Base-by-base conservation (phyloP, 306 rosid genomes). In the Calophaca sinica region DNA sequence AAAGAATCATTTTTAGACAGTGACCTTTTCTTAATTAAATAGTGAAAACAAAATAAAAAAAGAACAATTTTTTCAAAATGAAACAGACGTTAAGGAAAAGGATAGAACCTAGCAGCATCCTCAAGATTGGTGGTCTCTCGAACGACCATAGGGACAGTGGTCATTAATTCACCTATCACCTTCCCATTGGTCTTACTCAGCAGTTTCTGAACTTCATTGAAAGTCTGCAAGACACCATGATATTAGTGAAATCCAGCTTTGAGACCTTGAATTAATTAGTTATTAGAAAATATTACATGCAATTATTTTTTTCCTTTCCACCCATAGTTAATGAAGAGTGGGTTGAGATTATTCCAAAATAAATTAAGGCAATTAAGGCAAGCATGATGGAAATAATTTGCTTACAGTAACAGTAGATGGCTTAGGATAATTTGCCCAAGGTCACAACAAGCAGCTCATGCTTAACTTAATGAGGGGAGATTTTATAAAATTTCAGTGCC, bases 51-150 rank as follows among this genome's bases (percentile, higher is more conserved):
- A 33, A 33, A 20, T 13, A 1, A 67, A 67, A 42, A 64, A 6
- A 64, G 3, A 65, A 68, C 45, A 29, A 12, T 26, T 5, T 51
- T 51, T 69, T 6, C 6, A 12, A 3, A 9, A 69, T 35, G 5
- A 10, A 51, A 35, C 28, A 69, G 5, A 51, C n/a, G 3, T 3
- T 11, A 61, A 68, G 73, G 68, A 32, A 42, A 63, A 59, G 50
- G 69, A 42, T 31, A 58, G 61, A 54, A 96, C 99, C 99, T 89
- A 33, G 98, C 99, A 74, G 94, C 96, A 57, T 92, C 96, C 87
- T 92, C 99, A 4, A 96, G 99, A 85, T 96, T 89, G 36, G 98
- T 90, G 54, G 84, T 85, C 83, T 96, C 97, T 7, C 96, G 86
- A 75, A 96, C 99, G 0, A 92, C 98, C 76, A 92, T 81, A 33